These are phyloP conservation scores for Solanum paucissectum DNA, from an alignment of 257 asterid species.

Conservation along the genomic window DNA sequence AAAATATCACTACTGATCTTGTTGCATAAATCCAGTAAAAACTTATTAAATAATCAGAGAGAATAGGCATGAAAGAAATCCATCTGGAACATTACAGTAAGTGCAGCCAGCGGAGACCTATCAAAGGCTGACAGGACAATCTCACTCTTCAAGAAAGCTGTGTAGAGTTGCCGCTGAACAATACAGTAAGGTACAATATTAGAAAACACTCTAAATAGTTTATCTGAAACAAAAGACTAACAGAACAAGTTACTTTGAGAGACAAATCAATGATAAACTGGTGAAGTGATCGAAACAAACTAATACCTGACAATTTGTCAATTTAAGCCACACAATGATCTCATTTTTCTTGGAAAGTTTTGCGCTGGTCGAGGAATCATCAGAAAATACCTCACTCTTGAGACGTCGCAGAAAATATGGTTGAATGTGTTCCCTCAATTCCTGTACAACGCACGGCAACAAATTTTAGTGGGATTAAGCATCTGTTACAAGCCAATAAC, in stretches of 20 bases:
- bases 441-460: slow-evolving; percentile 21
- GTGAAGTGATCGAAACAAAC: neutral
- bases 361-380: slow-evolving; percentile 13
- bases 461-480: neutral
- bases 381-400: slow-evolving; percentile 77
- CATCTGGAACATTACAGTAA: slow-evolving; percentile 51
- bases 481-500: neutral
- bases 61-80: neutral
- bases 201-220: neutral
- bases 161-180: slow-evolving; percentile 74
- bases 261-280: neutral
- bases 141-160: slow-evolving; percentile 90
- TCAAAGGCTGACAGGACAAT: slow-evolving; percentile 87
- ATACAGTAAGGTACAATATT: slow-evolving; percentile 2
- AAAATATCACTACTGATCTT: neutral
- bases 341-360: slow-evolving; percentile 89
- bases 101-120: slow-evolving; percentile 94
- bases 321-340: slow-evolving; percentile 76
- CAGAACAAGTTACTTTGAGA: neutral
- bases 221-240: neutral
- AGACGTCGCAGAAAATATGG: slow-evolving; percentile 88
- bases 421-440: slow-evolving; percentile 73
- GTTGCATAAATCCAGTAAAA: neutral
- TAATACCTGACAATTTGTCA: slow-evolving; percentile 80
- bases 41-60: neutral